Evolutionary conservation across 1,139 yeast genomes (phyloP).

Genomic region (Debaryomyces fabryi): DNA sequence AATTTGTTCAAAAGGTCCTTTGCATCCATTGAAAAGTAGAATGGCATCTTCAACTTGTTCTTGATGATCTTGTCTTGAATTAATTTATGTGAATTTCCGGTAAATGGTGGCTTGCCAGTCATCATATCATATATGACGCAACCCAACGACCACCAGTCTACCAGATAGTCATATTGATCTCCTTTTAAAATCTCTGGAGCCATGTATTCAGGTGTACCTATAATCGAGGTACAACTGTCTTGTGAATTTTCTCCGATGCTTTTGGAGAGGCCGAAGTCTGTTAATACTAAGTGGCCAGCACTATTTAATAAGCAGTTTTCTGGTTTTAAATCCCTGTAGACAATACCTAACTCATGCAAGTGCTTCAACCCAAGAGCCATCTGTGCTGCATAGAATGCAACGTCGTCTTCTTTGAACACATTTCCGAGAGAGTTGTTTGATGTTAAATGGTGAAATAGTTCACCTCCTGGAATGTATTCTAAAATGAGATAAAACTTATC

Average conservation of each 20-base stretch:
- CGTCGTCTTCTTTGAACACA: slow-evolving; percentile 34
- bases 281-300: slow-evolving; percentile 75
- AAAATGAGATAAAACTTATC: slow-evolving; percentile 36
- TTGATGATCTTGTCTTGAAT: slow-evolving; percentile 78
- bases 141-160: slow-evolving; percentile 45
- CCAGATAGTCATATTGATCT: slow-evolving; percentile 32
- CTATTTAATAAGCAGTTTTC: slow-evolving; percentile 83
- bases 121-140: slow-evolving; percentile 76
- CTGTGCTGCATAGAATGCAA: slow-evolving; percentile 38
- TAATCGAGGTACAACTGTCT: slow-evolving; percentile 64
- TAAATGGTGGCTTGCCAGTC: slow-evolving; percentile 91
- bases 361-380: slow-evolving; percentile 37
- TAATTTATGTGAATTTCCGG: slow-evolving; percentile 79
- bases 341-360: slow-evolving; percentile 39
- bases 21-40: slow-evolving; percentile 77
- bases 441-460: slow-evolving; percentile 38
- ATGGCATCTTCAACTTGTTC: slow-evolving; percentile 71
- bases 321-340: slow-evolving; percentile 79
- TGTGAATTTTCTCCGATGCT: slow-evolving; percentile 46
- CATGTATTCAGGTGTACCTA: slow-evolving; percentile 74
- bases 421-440: slow-evolving; percentile 28
- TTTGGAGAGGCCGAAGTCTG: slow-evolving; percentile 89
- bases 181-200: slow-evolving; percentile 41
- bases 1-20: slow-evolving; percentile 73
- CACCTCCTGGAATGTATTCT: slow-evolving; percentile 42